These are phyloP conservation scores for Fusarium robinianum DNA, from an alignment of 2,329 filamentous ascomycete species.

Conservation along the genomic window DNA sequence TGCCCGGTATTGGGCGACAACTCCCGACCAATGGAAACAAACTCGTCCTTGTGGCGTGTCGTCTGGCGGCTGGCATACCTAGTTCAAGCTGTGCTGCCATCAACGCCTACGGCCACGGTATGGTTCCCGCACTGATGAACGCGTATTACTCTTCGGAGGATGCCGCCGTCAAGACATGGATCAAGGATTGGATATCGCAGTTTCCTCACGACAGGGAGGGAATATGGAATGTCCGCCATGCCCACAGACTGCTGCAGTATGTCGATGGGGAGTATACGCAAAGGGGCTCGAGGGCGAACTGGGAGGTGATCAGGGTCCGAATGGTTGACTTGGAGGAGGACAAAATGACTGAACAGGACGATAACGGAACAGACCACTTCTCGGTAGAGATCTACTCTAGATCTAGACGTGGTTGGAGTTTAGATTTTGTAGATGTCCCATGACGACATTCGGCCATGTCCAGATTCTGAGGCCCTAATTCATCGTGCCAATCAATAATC, in stretches of 20 bases:
- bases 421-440: constrained; percentile 32
- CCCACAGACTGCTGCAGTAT: constrained; percentile 17
- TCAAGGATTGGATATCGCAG: constrained; percentile 13
- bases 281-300: constrained; percentile 7
- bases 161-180: constrained; percentile 8
- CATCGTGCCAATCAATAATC: too few species aligned
- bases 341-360: not conserved
- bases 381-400: constrained; percentile 26
- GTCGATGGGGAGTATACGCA: constrained; percentile 20
- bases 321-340: constrained; percentile 22
- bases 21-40: not conserved
- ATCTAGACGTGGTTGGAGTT: constrained; percentile 20
- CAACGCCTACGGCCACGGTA: constrained; percentile 24
- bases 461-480: too few species aligned
- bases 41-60: constrained; percentile 10
- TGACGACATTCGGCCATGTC: too few species aligned
- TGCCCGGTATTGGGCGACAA: not conserved
- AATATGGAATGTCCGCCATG: constrained; percentile 25
- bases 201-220: constrained; percentile 19
- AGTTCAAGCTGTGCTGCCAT: constrained; percentile 11
- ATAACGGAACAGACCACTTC: constrained; percentile 5
- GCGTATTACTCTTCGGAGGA: constrained; percentile 21
- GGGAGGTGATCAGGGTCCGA: constrained; percentile 19
- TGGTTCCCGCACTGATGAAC: constrained; percentile 25
- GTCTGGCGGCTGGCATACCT: constrained; percentile 17